Percentiles rank a stretch among this genome's conserved stretches.
Conservation (phyloP, 768 basidiomycete genomes). For the Macrolepiota fuliginosa region DNA sequence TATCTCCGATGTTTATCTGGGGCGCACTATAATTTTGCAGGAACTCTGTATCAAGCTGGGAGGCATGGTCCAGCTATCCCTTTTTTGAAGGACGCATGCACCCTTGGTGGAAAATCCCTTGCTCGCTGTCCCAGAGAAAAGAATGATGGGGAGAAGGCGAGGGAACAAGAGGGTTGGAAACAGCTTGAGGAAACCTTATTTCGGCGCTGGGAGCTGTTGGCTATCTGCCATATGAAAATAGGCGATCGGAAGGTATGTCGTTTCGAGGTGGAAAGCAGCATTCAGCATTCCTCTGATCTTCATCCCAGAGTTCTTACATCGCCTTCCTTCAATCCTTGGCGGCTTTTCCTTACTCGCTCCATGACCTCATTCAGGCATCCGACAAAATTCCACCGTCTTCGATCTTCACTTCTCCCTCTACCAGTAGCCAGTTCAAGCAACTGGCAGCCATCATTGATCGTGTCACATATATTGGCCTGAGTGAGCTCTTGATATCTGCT, state of each 20-base stretch:
- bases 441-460: slow-evolving; percentile 61
- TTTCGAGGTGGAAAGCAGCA: neutral
- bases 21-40: slow-evolving; percentile 67
- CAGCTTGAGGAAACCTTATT: slow-evolving; percentile 64
- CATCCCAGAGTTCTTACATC: slow-evolving; percentile 53
- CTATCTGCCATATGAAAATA: slow-evolving; percentile 72
- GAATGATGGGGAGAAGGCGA: slow-evolving; percentile 16
- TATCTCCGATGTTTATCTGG: slow-evolving; percentile 70
- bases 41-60: slow-evolving; percentile 64
- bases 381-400: slow-evolving; percentile 23
- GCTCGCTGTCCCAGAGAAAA: slow-evolving; percentile 24
- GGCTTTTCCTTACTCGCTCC: slow-evolving; percentile 49
- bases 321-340: slow-evolving; percentile 51
- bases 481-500: slow-evolving; percentile 59
- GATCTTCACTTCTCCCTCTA: slow-evolving; percentile 34
- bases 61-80: slow-evolving; percentile 62
- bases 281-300: neutral
- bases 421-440: slow-evolving; percentile 45
- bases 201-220: slow-evolving; percentile 80
- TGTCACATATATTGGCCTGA: slow-evolving; percentile 62
- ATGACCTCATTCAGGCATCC: slow-evolving; percentile 36
- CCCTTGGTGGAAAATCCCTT: slow-evolving; percentile 49
- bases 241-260: slow-evolving; percentile 68
- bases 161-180: slow-evolving; percentile 41
- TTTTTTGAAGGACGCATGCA: slow-evolving; percentile 64